Evolutionary conservation across 2,329 filamentous ascomycete species (phyloP), one percentile per base, ranked within the genome.

Genomic region (Monosporascus sp.): DNA sequence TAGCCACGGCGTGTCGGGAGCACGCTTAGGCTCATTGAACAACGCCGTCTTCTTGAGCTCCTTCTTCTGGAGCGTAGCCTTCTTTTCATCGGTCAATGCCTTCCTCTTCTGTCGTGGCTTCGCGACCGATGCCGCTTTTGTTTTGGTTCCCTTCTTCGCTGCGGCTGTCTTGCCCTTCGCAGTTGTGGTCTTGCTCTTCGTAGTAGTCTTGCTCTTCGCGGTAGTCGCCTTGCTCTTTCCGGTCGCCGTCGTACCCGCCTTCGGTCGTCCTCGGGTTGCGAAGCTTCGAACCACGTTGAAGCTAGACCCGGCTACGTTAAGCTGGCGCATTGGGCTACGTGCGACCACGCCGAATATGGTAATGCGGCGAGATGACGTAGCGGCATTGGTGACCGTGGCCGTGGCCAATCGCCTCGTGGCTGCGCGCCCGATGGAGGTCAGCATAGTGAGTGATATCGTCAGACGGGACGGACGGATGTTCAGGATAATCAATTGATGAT

Each of bases 11-110:
- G 47, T 59, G 2, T 54, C 44, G 8, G 74, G 65, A 50, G 70
- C 62, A 20, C 3, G 17, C 51, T 65, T 65, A 11, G 74, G 73
- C 49, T 74, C 71, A 20, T 66, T 61, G 45, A 75, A 63, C 50
- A 81, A 62, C 7, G 75, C 72, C 56, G 57, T 61, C 62, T 69
- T 65, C 68, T 69, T 76, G 56, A 77, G 54, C n/a, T 49, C 45
- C 18, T 11, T 54, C 41, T 48, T 51, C 31, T 65, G 60, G 11
- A 64, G 42, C 57, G 66, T 67, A 48, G 54, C 51, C 65, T 72
- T 65, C 57, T 73, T 58, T 65, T 77, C 74, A 1, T 70, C 69
- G 27, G 68, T 70, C 54, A 69, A 50, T 24, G 39, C 54, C 70
- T 70, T 53, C 47, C 39, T 47, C 47, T 51, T 51, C 48, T 56